A percentile compares a stretch with the other conserved stretches of the same genome.
Conservation (phyloP, 768 basidiomycete genomes). For the Tubosaeta brunneosetosa region DNA sequence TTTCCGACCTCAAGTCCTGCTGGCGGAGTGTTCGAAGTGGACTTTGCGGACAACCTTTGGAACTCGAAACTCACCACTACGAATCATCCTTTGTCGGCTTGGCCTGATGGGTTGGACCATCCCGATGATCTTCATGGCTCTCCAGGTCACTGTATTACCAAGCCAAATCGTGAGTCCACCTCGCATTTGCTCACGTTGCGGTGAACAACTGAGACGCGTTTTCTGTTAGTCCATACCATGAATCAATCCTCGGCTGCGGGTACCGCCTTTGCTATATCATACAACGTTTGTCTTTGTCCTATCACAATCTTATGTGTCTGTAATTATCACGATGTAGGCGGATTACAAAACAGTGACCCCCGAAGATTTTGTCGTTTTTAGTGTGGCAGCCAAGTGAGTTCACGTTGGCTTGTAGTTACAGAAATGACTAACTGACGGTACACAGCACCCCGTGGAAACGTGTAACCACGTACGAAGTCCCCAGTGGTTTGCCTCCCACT, state of each 20-base stretch:
- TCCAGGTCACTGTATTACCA: neutral
- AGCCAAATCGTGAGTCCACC: constrained; percentile 13
- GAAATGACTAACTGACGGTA: neutral
- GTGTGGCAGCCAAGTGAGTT: neutral
- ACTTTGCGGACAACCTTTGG: constrained; percentile 6
- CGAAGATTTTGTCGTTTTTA: constrained; percentile 2
- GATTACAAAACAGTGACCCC: neutral
- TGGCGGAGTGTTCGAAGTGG: neutral
- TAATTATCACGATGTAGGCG: neutral
- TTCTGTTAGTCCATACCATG: constrained; percentile 10
- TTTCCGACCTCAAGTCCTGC: neutral
- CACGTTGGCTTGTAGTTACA: neutral
- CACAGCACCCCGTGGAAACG: constrained; percentile 13
- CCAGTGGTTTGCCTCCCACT: constrained; percentile 1
- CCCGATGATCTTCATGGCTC: neutral
- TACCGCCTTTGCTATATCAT: constrained; percentile 7
- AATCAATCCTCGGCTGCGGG: constrained; percentile 10
- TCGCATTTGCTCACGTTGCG: neutral
- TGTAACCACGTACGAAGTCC: neutral
- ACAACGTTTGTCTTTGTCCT: constrained; percentile 8
- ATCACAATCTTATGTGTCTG: neutral
- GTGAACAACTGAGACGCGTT: neutral
- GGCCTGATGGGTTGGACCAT: constrained; percentile 4
- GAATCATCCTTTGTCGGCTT: neutral
- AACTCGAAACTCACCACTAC: neutral